Evolutionary conservation across 768 basidiomycete species (phyloP), one percentile per base, ranked within the genome.

Genomic region (Plicaturopsis crispa): DNA sequence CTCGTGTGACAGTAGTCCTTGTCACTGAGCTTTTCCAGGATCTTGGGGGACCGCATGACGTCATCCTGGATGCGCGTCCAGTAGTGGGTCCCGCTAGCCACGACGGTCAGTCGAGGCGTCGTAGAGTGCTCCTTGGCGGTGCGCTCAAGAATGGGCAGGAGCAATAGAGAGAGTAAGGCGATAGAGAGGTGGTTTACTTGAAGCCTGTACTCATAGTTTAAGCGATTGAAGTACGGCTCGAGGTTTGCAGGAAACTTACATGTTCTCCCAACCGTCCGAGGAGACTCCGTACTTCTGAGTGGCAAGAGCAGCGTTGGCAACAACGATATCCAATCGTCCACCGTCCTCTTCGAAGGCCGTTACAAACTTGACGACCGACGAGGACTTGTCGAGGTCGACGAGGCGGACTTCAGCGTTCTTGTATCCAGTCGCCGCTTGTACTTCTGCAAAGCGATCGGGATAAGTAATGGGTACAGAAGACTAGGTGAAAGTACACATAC

Each of bases 201-300:
- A 10, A 69, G 39, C 1, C 62, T 63, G 41, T 4, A 2, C 0
- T 32, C 32, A 12, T 34, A n/a, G 28, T 31, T 13, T 13, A 19
- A 4, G 7, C 18, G 19, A 3, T 19, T 21, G 35, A 23, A 28
- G n/a, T n/a, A n/a, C n/a, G n/a, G n/a, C n/a, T n/a, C n/a, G n/a
- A n/a, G n/a, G n/a, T n/a, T n/a, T n/a, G n/a, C 20, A 5, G 18
- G 14, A 28, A 13, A 48, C 60, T 4, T 35, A 73, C 74, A 44
- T 51, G 7, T 50, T 33, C 41, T 76, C 73, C 69, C 67, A 76
- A 6, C 68, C 73, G 48, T 75, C 66, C 0, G 36, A 24, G 0
- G 66, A 67, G 6, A 45, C 33, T 18, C 50, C 24, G 22, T 59
- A 61, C 6, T n/a, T 35, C 2, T 0, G 1, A 0, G 14, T 2